Evolutionary conservation across 1,284 basidiomycete species (phyloP), one percentile per base, ranked within the genome.

Genomic region (Nidula niveotomentosa): DNA sequence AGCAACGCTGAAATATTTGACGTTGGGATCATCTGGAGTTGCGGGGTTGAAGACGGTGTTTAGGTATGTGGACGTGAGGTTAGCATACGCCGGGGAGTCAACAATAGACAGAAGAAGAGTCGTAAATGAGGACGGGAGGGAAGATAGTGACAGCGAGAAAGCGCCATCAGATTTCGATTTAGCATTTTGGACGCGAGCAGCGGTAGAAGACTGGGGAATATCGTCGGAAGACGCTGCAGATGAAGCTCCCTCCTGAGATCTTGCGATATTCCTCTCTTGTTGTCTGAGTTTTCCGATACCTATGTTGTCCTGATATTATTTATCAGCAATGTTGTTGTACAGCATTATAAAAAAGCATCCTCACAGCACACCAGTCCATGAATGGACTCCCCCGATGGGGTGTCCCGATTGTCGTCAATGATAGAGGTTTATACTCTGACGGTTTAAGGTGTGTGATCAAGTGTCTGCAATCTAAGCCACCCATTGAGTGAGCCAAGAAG

Each of bases 401-500:
- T 0, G 97, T 98, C 47, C 89, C 90, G 59, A 99, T 84, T 13
- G 90, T 93, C 0, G 93, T 98, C 56, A 99, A 76, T 6, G 93
- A 95, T 41, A 94, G 73, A 0, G 97, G 96, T 1, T 78, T 81
- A 72, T 99, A 99, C 53, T 91, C 85, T 13, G 76, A 80, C 0
- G 96, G 95, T 58, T 84, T 84, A 64, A 96, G 81, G 67, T 92
- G 89, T 2, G 92, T 86, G 54, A 99, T 94, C 13, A 99, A 77
- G 68, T 98, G 87, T 50, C 96, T 84, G 65, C 92, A 93, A 66
- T 98, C 95, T n/a, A 98, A 80, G 1, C 95, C 95, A 18, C 93
- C 93, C 97, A 99, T 99, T 15, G 93, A 95, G 69, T 99, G 97
- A 0, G 93, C 97, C 47, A 99, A 78, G 65, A 99, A 89, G 70